Evolutionary conservation across 208 protist genomes (phyloP).

Genomic region (Acanthamoeba sp.): DNA sequence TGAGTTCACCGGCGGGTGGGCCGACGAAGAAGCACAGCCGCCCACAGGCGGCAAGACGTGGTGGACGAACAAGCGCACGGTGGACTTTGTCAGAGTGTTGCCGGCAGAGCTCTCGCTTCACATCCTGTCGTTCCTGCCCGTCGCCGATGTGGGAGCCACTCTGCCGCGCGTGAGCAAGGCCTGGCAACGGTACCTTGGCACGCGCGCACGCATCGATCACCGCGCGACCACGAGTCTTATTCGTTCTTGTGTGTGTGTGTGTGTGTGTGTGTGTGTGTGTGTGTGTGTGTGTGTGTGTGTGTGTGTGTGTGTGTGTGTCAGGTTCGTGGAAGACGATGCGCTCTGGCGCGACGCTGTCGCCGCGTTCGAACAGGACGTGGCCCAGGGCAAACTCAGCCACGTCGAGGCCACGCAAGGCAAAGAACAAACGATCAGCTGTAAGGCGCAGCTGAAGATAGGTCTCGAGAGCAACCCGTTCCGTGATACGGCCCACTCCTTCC

Average conservation of each 20-base stretch:
- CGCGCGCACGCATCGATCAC: background rate
- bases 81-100: background rate
- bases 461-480: constrained; percentile 1
- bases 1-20: too few species aligned
- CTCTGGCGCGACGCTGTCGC: background rate
- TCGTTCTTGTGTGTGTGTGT: too few species aligned
- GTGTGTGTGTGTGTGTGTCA: background rate
- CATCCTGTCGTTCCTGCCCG: constrained; percentile 1
- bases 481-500: background rate
- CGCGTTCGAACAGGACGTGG: background rate
- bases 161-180: background rate
- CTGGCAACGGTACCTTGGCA: background rate
- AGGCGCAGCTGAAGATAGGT: background rate
- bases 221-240: background rate
- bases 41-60: too few species aligned
- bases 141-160: background rate
- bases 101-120: background rate
- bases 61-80: background rate
- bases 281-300: too few species aligned
- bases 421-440: background rate
- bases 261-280: too few species aligned
- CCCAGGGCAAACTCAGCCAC: background rate
- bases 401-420: background rate
- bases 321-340: background rate
- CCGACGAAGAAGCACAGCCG: too few species aligned